Conservation (phyloP, 192 early-diverging fungal genomes). For the Coemansia furcata region DNA sequence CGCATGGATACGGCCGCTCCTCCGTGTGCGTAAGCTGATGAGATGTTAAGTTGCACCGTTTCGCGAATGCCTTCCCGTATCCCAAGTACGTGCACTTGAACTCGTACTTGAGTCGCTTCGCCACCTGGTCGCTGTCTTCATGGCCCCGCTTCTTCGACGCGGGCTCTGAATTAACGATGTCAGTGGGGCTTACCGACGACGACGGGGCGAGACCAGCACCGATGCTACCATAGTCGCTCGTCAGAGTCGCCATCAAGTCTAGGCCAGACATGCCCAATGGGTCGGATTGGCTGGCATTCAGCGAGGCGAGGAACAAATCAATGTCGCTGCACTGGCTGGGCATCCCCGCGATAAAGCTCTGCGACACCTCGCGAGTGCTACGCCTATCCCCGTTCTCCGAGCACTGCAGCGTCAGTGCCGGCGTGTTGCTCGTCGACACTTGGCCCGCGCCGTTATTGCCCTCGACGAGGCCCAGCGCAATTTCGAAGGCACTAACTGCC, state of each 20-base stretch:
- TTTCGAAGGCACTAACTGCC: constrained; percentile 16
- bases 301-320: constrained; percentile 2
- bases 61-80: too few relatives aligned
- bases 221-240: background rate
- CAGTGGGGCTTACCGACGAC: constrained; percentile 12
- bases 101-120: constrained; percentile 23
- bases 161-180: background rate
- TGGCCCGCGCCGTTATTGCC: constrained; percentile 1
- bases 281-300: background rate
- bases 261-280: too few relatives aligned
- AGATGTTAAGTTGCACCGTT: too few relatives aligned
- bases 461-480: constrained; percentile 23
- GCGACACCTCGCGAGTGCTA: constrained; percentile 12
- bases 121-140: background rate
- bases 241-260: background rate
- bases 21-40: too few relatives aligned
- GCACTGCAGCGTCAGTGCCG: constrained; percentile 25
- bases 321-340: background rate
- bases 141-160: constrained; percentile 18
- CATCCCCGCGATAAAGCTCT: constrained; percentile 9
- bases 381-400: constrained; percentile 42
- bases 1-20: too few relatives aligned
- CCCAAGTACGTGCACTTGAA: too few relatives aligned
- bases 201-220: background rate
- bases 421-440: constrained; percentile 17